These are phyloP conservation scores for Jackrogersella minutella DNA, from an alignment of 495 filamentous ascomycete genomes.

Conservation along the genomic window DNA sequence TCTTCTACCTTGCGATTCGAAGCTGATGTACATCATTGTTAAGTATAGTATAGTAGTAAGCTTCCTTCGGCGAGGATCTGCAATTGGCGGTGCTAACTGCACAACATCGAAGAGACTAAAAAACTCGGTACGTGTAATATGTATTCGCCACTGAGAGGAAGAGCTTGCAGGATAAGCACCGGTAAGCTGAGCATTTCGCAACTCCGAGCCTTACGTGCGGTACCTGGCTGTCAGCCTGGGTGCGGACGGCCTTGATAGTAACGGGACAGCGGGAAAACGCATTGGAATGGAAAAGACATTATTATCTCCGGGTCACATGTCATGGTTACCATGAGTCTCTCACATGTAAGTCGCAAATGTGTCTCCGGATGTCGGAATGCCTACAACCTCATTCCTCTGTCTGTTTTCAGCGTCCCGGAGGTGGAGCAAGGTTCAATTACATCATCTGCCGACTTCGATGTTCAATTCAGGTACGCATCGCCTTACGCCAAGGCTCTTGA, in stretches of 20 bases:
- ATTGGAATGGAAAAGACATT: neutral
- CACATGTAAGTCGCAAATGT: neutral
- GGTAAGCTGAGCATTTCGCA: neutral
- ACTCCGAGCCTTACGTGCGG: no score
- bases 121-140: neutral
- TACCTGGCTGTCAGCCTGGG: neutral
- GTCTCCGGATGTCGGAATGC: neutral
- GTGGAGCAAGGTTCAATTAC: neutral
- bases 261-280: neutral
- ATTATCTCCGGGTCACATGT: constrained; percentile 30
- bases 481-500: neutral
- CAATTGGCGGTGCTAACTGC: constrained; percentile 27
- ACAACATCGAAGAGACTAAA: constrained; percentile 16
- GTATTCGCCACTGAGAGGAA: constrained; percentile 21
- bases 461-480: neutral
- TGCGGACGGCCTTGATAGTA: no score
- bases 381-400: constrained; percentile 8
- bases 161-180: neutral
- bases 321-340: constrained; percentile 25
- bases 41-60: constrained; percentile 27
- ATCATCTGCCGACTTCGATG: neutral
- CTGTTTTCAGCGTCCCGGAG: neutral
- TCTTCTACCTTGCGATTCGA: neutral
- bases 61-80: constrained; percentile 32
- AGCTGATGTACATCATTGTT: constrained; percentile 30